phyloP scores from a whole-genome alignment of 2,329 filamentous ascomycete genomes.

The Harringtonia aguacate region DNA sequence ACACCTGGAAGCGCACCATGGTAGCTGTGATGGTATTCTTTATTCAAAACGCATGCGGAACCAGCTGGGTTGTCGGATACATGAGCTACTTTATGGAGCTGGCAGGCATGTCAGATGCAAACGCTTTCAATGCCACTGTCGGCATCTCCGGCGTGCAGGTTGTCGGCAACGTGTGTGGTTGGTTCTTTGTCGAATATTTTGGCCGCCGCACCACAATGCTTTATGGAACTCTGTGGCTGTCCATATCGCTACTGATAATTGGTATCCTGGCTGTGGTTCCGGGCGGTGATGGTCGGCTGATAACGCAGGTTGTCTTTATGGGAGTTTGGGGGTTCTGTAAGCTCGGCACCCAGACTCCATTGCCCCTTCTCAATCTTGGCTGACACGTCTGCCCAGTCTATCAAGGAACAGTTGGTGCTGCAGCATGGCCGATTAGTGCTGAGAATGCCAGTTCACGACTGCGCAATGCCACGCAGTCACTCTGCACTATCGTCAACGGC shows the following conservation, averaged over 20 bases:
- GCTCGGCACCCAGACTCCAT: no score
- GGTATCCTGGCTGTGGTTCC: no score
- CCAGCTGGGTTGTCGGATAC: constrained; percentile 20
- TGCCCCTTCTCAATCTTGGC: neutral
- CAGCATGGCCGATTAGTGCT: constrained; percentile 15
- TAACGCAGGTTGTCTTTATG: no score
- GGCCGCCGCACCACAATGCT: constrained; percentile 18
- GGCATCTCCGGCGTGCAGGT: constrained; percentile 18
- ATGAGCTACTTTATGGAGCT: constrained; percentile 16
- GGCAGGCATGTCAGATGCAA: constrained; percentile 14
- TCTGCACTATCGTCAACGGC: constrained; percentile 7
- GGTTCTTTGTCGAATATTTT: constrained; percentile 20
- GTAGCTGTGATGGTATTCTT: constrained; percentile 14
- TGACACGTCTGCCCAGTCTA: constrained; percentile 20
- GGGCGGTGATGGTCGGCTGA: no score
- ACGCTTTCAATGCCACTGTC: constrained; percentile 7
- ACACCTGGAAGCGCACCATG: constrained; percentile 12
- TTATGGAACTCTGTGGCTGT: constrained; percentile 12
- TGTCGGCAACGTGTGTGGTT: constrained; percentile 20
- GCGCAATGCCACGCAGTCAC: constrained; percentile 8
- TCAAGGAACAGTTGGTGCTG: constrained; percentile 23
- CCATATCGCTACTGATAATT: no score
- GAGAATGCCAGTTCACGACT: constrained; percentile 10
- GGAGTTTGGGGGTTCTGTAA: no score
- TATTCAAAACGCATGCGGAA: constrained; percentile 18